Evolutionary conservation across 2,329 filamentous ascomycete genomes (phyloP).

Genomic region (Cytospora paraplurivora): DNA sequence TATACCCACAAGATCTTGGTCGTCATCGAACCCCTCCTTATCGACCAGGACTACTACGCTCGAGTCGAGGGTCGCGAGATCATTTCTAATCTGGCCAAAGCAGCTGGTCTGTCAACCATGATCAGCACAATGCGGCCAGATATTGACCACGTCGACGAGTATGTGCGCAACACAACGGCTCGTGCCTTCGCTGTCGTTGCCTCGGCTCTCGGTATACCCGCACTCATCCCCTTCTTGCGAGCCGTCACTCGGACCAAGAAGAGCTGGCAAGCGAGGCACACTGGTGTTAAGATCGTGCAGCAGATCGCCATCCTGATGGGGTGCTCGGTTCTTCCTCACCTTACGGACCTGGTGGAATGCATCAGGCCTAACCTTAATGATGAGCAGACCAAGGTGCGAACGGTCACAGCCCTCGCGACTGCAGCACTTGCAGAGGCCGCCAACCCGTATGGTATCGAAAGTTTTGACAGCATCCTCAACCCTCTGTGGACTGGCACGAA

Average conservation of each 20-base stretch:
- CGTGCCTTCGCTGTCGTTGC: slow-evolving; percentile 96
- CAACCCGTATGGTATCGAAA: slow-evolving; percentile 98
- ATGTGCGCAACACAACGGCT: slow-evolving; percentile 96
- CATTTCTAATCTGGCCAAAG: slow-evolving; percentile 96
- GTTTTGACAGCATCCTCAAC: slow-evolving; percentile 96
- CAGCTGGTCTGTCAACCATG: slow-evolving; percentile 96
- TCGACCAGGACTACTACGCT: slow-evolving; percentile 99
- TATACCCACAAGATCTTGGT: slow-evolving; percentile 98
- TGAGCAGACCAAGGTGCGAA: slow-evolving; percentile 96
- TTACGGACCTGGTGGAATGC: slow-evolving; percentile 95
- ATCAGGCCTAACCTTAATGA: slow-evolving; percentile 96
- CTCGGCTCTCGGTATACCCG: slow-evolving; percentile 92
- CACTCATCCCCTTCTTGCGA: slow-evolving; percentile 89
- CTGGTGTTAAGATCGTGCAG: slow-evolving; percentile 98
- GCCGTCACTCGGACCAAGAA: slow-evolving; percentile 98
- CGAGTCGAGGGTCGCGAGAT: slow-evolving; percentile 98
- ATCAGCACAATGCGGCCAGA: slow-evolving; percentile 99
- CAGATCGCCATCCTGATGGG: slow-evolving; percentile 99
- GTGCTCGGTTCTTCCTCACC: slow-evolving; percentile 90
- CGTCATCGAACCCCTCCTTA: slow-evolving; percentile 97
- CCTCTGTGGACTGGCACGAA: slow-evolving; percentile 95
- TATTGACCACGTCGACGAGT: slow-evolving; percentile 98
- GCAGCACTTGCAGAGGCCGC: slow-evolving; percentile 94
- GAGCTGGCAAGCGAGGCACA: slow-evolving; percentile 97
- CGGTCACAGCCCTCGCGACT: slow-evolving; percentile 92